Evolutionary conservation across 495 filamentous ascomycete species (phyloP), one percentile per base, ranked within the genome.

Genomic region (Pyrenula massariospora): DNA sequence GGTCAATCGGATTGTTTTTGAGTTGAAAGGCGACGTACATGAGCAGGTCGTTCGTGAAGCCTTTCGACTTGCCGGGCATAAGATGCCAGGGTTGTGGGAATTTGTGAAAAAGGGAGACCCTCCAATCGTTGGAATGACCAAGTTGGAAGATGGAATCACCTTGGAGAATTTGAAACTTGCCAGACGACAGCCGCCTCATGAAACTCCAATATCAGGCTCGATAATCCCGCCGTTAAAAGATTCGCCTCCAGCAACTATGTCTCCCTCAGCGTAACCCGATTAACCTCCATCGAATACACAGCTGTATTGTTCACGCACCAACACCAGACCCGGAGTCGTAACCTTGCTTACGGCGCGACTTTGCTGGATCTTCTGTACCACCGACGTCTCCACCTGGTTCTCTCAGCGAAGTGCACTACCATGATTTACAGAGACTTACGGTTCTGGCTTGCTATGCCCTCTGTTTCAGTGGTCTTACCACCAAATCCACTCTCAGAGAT

Each of bases 1-100:
- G 12, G 87, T 96, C 56, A 92, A 85, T 69, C 85, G 88, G 68
- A 78, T 99, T 47, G 75, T 97, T 15, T 89, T 99, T 59, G 93
- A 99, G 72, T 72, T 99, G 58, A 90, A 87, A 67, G 94, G 91
- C 24, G 79, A 90, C 60, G 58, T 96, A 56, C 93, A 99, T 77
- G 93, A 99, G 75, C 86, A 96, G 75, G 79, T 99, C 64, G 89
- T 87, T 10, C 80, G 86, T 59, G 94, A 99, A 76, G 93, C 93
- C 51, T 93, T 97, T 75, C 79, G 93, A 62, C 74, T 99, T 71
- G 93, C 91, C 22, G 91, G 87, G 54, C 87, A 94, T 70, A 99
- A 99, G 73, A 74, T 99, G 72, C 94, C 93, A 55, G 93, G 93
- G 1, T 79, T 88, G 57, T 97, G 88, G 72, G 91, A 96, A 66